Evolutionary conservation across 805 yeast species (phyloP), one percentile per base, ranked within the genome.

Genomic region (Ogataea ganodermae): DNA sequence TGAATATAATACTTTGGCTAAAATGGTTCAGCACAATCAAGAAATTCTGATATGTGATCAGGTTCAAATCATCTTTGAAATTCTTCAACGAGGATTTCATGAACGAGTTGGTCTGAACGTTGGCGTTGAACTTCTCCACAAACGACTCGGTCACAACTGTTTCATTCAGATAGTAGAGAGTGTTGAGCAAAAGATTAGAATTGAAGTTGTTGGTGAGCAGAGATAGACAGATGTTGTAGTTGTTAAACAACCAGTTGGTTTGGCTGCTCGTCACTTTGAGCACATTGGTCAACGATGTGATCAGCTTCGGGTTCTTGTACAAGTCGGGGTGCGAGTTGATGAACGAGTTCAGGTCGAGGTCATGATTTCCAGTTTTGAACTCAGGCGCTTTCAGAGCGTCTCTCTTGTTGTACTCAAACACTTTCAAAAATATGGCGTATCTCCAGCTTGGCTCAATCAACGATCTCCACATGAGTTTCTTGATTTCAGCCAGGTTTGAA

Each of bases 401-500:
- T 26, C n/a, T 20, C 21, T 40, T 17, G 8, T 45, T 30, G 31
- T 23, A 42, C 20, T 49, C 46, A 3, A 59, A 23, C 21, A 55
- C 43, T 22, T 50, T 52, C n/a, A 50, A 16, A 32, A 65, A 59
- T 3, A 67, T 18, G 1, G 51, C 39, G 37, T 48, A 59, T 22
- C 60, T 51, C 0, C 49, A 42, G 2, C 41, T 31, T 1, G 60
- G 52, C 26, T 61, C 61, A 27, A 64, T 46, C n/a, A 42, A 35
- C 1, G 69, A 56, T 17, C 63, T 72, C 70, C 59, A 66, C 45
- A 48, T 60, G 51, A 51, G 64, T 63, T 55, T 70, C 51, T 58
- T 68, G 51, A 51, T 63, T 54, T 58, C 73, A 40, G 60, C 62
- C 53, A 52, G 48, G 49, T 59, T 72, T 58, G 55, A 49, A 4